Conservation (phyloP, 306 rosid species). For the Gleditsia sinensis region DNA sequence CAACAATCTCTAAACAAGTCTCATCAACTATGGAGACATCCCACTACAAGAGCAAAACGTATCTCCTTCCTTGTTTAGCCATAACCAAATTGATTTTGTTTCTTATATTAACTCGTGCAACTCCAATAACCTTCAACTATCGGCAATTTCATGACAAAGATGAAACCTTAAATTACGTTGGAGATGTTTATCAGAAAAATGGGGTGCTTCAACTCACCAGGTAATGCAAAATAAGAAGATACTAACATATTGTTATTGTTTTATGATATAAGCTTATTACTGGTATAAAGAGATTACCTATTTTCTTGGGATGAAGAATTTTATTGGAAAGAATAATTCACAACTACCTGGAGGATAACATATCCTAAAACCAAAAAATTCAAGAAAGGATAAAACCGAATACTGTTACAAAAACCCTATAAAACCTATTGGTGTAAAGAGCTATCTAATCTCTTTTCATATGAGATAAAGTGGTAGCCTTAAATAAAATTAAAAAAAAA, state of each 20-base stretch:
- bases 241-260: background rate
- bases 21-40: background rate
- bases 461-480: too few relatives aligned
- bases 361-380: too few relatives aligned
- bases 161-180: background rate
- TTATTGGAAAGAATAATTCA: too few relatives aligned
- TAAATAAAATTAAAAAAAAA: too few relatives aligned
- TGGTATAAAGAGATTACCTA: background rate
- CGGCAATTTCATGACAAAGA: background rate
- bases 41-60: background rate
- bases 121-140: constrained; percentile 6
- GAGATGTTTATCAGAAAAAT: constrained; percentile 14
- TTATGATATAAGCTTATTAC: too few relatives aligned
- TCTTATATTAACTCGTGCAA: background rate
- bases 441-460: too few relatives aligned
- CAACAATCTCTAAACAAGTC: background rate
- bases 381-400: too few relatives aligned
- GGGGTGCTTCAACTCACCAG: constrained; percentile 21
- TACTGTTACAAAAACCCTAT: too few relatives aligned
- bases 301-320: too few relatives aligned
- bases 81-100: background rate
- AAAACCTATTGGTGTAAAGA: too few relatives aligned
- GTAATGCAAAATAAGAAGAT: background rate
- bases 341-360: too few relatives aligned
- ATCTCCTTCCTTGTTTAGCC: background rate